Base-by-base conservation (phyloP, 306 rosid species). In the Malus fusca region DNA sequence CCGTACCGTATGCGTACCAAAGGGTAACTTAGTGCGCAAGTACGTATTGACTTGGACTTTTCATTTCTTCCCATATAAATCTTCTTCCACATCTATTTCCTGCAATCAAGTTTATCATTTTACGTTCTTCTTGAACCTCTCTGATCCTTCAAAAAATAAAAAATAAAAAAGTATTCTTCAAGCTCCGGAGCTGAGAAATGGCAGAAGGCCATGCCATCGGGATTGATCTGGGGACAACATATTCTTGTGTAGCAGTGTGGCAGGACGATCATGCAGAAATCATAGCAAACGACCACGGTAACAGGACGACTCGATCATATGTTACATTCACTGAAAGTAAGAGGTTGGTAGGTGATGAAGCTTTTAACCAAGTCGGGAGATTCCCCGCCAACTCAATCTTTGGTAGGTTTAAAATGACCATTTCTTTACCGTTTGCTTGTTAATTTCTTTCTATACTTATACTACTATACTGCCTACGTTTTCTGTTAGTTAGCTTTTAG, bases 1-100 rank as follows among this genome's bases (percentile, higher is more conserved):
- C 8, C 2, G 8, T 35, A 1, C 6, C 0, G 2, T 35, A 8
- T 6, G 40, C 2, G 0, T 35, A 35, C 0, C 8, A 6, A 6
- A 35, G 8, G 40, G 40, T 35, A 35, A 0, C 40, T 35, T 35
- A 7, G 42, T 35, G 42, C 42, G 9, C 1, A 35, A 35, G 40
- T 35, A 6, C 0, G 42, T 35, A 35, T 35, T 35, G 42, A 35
- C 42, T 35, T 7, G 42, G 42, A 35, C 9, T 35, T 35, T 35
- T 35, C 42, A 35, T 35, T 35, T 35, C 9, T 35, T 35, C 42
- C 42, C 42, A 35, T 35, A 35, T 35, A 35, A 35, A 35, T 35
- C 42, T 35, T 35, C 42, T 35, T 35, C 42, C 42, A 35, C 42
- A 35, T 35, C 42, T 7, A 35, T 35, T 35, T 35, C 42, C 10